phyloP scores from a whole-genome alignment of 2,329 filamentous ascomycete species.

The Cercospora canescens region DNA sequence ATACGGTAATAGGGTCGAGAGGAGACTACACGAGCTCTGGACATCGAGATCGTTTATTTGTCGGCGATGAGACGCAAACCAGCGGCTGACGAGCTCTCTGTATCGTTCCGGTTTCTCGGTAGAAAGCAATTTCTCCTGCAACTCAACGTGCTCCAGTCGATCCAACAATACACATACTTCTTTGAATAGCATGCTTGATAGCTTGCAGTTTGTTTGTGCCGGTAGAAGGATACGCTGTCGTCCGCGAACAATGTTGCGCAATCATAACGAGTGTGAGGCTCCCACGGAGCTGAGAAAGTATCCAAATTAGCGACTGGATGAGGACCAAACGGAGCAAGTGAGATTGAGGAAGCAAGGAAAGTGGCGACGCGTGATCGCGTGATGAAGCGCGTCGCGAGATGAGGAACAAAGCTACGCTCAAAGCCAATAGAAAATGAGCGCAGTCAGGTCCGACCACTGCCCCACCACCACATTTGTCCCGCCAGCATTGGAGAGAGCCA shows the following conservation, averaged over 20 bases:
- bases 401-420: not conserved
- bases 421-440: not conserved
- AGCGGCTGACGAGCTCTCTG: conserved; percentile 54
- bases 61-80: conserved; percentile 67
- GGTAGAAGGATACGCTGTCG: not conserved
- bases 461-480: conserved; percentile 3
- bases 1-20: conserved; percentile 76
- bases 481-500: conserved; percentile 5
- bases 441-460: not conserved
- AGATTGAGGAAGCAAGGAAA: not conserved
- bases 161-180: conserved; percentile 74
- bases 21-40: conserved; percentile 59
- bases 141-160: conserved; percentile 56
- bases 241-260: not conserved
- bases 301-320: not conserved
- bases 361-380: conserved; percentile 3
- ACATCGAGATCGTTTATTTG: conserved; percentile 59
- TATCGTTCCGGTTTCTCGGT: conserved; percentile 28
- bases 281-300: not conserved
- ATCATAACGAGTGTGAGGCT: conserved; percentile 1
- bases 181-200: conserved; percentile 63
- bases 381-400: not conserved
- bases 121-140: conserved; percentile 41
- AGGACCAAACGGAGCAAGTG: not conserved
- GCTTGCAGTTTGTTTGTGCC: not conserved